These are phyloP conservation scores for Ceriops tagal DNA, from an alignment of 345 rosid species.

Conservation along the genomic window DNA sequence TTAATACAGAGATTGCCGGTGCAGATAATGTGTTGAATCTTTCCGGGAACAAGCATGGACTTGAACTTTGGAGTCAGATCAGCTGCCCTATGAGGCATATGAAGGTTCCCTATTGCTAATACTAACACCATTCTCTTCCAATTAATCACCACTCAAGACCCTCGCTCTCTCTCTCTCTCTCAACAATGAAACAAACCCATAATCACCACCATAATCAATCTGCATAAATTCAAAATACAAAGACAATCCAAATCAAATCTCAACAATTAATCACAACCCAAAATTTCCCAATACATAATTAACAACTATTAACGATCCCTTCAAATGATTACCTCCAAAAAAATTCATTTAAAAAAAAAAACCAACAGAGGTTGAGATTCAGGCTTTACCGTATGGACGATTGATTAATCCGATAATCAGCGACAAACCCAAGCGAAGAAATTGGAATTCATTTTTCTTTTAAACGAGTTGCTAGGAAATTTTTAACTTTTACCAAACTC, in stretches of 20 bases:
- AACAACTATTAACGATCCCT: no score
- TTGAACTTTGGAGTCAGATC: slow-evolving; percentile 93
- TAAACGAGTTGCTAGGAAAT: no score
- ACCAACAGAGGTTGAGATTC: no score
- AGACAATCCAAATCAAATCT: not conserved
- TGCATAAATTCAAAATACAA: not conserved
- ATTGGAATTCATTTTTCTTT: no score
- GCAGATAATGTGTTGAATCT: slow-evolving; percentile 93
- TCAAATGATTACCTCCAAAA: no score
- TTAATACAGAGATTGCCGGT: slow-evolving; percentile 87
- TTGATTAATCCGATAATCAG: no score
- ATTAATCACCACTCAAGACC: not conserved
- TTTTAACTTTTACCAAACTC: no score
- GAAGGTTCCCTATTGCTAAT: slow-evolving; percentile 86
- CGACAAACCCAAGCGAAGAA: no score
- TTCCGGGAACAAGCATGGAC: slow-evolving; percentile 96
- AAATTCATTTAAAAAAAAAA: no score
- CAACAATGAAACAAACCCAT: not conserved
- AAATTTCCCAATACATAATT: not conserved
- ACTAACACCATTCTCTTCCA: slow-evolving; percentile 69
- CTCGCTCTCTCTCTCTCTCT: not conserved
- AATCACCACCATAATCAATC: not conserved
- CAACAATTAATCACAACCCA: not conserved
- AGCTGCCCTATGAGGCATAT: slow-evolving; percentile 90
- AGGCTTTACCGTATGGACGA: no score